Conservation (phyloP, 768 basidiomycete genomes). For the Hydnum rufescens region DNA sequence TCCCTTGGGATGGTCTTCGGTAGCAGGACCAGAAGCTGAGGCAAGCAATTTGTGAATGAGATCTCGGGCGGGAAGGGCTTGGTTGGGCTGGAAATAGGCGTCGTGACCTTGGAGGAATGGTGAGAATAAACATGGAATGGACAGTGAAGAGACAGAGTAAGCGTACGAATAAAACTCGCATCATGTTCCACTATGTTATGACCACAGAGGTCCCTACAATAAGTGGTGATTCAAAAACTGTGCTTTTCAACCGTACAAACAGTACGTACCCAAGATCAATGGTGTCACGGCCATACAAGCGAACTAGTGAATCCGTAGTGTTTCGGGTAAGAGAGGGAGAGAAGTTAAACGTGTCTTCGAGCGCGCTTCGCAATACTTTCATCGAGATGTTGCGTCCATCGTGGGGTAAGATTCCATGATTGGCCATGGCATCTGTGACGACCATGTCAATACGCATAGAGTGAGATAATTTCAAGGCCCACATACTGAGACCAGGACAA, state of each 20-base stretch:
- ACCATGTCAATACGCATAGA: not conserved
- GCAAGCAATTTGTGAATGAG: constrained; percentile 22
- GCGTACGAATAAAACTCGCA: constrained; percentile 12
- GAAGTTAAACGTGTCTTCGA: constrained; percentile 9
- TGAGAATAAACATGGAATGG: not conserved
- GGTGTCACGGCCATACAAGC: too few relatives aligned
- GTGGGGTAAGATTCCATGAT: constrained; percentile 44
- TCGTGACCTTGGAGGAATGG: constrained; percentile 31
- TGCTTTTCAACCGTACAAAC: not conserved
- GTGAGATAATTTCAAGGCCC: not conserved
- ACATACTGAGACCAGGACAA: constrained; percentile 31
- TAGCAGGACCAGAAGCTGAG: constrained; percentile 17
- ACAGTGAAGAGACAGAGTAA: not conserved
- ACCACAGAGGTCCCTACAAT: not conserved
- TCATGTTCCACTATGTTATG: constrained; percentile 12
- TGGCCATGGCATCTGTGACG: constrained; percentile 53
- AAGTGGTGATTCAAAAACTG: not conserved
- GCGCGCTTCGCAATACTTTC: constrained; percentile 18
- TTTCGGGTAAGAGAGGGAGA: constrained; percentile 7
- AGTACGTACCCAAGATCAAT: not conserved
- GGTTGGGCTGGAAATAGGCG: constrained; percentile 27
- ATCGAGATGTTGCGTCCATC: constrained; percentile 58
- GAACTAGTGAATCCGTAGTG: not conserved
- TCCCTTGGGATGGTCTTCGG: constrained; percentile 29
- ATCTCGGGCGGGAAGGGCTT: constrained; percentile 31